A percentile compares a stretch with the other conserved stretches of the same genome.
Evolutionary conservation across 164 flowering plant genomes (phyloP).

Genomic region (Tinospora cordifolia): DNA sequence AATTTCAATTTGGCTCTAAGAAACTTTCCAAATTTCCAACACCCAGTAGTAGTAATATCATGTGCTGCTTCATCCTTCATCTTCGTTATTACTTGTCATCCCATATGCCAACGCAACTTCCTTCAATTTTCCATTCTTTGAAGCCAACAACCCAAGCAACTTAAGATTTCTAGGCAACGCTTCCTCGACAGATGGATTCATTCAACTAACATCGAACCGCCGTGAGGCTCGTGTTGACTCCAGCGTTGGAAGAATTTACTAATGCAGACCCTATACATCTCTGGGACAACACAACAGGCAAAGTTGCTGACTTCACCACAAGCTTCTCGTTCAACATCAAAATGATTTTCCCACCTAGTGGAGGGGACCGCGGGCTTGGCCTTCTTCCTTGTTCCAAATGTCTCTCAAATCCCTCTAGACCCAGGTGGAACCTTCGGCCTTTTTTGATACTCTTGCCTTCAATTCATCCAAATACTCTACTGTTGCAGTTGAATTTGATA

Average conservation of each 20-base stretch:
- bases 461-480: constrained; percentile 9
- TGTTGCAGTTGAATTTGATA: constrained; percentile 32
- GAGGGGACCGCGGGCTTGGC: constrained; percentile 7
- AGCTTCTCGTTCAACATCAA: background rate
- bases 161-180: constrained; percentile 2
- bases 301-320: constrained; percentile 8
- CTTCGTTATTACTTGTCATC: background rate
- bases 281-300: background rate
- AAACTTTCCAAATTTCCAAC: background rate
- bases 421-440: constrained; percentile 42
- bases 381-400: no score
- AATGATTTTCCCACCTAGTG: constrained; percentile 2
- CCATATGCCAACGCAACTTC: background rate
- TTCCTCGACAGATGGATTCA: background rate
- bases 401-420: constrained; percentile 31
- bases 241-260: background rate
- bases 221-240: background rate
- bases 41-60: background rate
- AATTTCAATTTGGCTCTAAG: background rate
- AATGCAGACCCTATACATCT: background rate
- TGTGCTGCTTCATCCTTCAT: background rate
- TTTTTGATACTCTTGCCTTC: constrained; percentile 11
- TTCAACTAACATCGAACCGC: constrained; percentile 8
- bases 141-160: background rate
- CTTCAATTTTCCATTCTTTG: constrained; percentile 1